Evolutionary conservation across 169 alveolate species (phyloP).

Genomic region (Plasmodium knowlesi): DNA sequence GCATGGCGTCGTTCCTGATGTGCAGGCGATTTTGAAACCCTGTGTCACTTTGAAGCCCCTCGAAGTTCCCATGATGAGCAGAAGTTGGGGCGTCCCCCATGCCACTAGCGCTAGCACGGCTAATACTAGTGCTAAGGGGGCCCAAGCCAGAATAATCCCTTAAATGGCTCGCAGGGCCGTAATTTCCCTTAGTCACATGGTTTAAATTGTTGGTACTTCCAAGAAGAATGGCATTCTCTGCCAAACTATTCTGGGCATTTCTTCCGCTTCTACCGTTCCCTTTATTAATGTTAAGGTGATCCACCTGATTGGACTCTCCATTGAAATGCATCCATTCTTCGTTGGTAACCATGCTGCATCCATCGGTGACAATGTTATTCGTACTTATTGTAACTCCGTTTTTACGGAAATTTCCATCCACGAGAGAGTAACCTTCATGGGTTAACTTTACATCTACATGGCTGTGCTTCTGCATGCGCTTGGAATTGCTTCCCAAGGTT

Average conservation of each 20-base stretch:
- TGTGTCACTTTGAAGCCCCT: background rate
- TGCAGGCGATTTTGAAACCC: background rate
- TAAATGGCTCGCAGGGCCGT: background rate
- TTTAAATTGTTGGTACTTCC: background rate
- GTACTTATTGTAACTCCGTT: background rate
- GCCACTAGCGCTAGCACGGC: background rate
- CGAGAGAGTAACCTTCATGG: background rate
- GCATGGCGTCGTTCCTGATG: background rate
- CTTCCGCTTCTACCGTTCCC: background rate
- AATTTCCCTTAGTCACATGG: background rate
- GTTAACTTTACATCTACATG: background rate
- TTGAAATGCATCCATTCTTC: background rate
- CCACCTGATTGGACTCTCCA: background rate
- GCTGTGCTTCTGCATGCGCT: background rate
- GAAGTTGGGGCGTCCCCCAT: background rate
- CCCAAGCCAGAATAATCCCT: background rate
- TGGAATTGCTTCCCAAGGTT: background rate
- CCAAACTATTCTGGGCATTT: background rate
- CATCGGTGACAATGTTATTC: background rate
- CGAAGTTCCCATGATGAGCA: background rate
- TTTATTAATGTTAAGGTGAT: background rate
- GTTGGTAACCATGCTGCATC: background rate
- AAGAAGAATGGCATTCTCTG: background rate
- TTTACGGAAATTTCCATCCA: background rate
- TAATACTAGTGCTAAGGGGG: background rate